Conservation (phyloP, 1,284 basidiomycete species). For the Volvariella volvacea region DNA sequence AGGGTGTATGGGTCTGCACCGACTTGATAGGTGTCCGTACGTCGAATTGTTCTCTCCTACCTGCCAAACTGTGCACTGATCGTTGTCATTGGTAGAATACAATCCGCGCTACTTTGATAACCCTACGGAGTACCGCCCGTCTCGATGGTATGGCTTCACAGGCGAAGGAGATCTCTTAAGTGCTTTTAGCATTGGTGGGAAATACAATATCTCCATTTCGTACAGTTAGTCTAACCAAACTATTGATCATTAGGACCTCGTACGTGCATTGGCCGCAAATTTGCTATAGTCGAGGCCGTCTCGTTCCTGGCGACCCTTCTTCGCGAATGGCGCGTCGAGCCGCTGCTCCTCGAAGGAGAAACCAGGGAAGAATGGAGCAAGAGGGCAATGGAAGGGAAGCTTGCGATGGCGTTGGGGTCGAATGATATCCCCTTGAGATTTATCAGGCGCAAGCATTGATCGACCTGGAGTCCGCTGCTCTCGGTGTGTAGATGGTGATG, state of each 20-base stretch:
- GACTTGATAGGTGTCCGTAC: constrained; percentile 48
- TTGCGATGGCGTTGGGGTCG: constrained; percentile 34
- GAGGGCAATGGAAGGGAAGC: constrained; percentile 33
- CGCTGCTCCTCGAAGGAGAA: constrained; percentile 34
- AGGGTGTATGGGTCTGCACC: constrained; percentile 31
- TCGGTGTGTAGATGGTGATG: no score
- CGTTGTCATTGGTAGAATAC: constrained; percentile 20
- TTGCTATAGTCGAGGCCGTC: constrained; percentile 44
- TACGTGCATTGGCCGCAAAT: constrained; percentile 48
- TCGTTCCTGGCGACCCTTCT: constrained; percentile 43
- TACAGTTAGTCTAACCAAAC: background rate
- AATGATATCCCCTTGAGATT: constrained; percentile 34
- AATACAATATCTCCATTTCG: constrained; percentile 2
- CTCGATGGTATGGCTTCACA: constrained; percentile 24
- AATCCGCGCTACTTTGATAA: constrained; percentile 27
- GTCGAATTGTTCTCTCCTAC: constrained; percentile 15
- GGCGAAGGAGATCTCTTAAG: constrained; percentile 31
- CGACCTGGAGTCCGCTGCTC: no score
- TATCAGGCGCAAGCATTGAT: constrained; percentile 18
- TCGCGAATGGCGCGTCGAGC: constrained; percentile 44
- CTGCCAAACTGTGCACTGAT: background rate
- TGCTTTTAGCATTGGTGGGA: constrained; percentile 41
- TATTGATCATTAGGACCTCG: constrained; percentile 31
- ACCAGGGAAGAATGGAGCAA: constrained; percentile 34
- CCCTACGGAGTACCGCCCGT: constrained; percentile 25